Percentiles rank a stretch among this genome's conserved stretches.
Evolutionary conservation across 2,329 filamentous ascomycete species (phyloP).

Genomic region (Hortaea sp.): DNA sequence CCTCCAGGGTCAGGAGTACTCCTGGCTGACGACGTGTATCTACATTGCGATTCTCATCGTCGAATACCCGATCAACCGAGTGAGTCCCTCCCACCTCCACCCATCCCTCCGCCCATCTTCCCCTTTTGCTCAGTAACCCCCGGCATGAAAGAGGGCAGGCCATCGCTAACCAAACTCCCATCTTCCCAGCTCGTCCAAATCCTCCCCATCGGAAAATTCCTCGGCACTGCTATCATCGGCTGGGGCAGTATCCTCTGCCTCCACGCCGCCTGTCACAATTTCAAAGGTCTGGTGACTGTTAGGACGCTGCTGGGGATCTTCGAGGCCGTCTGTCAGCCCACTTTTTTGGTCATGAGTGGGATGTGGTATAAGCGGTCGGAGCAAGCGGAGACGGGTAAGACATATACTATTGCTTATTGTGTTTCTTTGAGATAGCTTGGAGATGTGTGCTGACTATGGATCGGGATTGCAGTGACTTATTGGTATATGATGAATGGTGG

Average conservation of each 20-base stretch:
- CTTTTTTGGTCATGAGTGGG: slow-evolving; percentile 55
- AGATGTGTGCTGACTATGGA: too few relatives aligned
- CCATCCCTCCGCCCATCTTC: background rate
- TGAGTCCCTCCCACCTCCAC: background rate
- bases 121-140: background rate
- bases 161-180: slow-evolving; percentile 31
- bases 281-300: slow-evolving; percentile 48
- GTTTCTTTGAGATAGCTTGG: too few relatives aligned
- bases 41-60: slow-evolving; percentile 2
- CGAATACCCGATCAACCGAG: slow-evolving; percentile 1
- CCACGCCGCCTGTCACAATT: slow-evolving; percentile 52
- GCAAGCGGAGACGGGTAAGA: slow-evolving; percentile 33
- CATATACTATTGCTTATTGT: too few relatives aligned
- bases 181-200: slow-evolving; percentile 42
- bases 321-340: slow-evolving; percentile 59
- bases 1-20: slow-evolving; percentile 3
- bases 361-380: slow-evolving; percentile 59
- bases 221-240: slow-evolving; percentile 51
- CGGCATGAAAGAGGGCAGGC: too few relatives aligned
- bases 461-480: background rate
- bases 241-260: slow-evolving; percentile 54
- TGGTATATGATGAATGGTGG: slow-evolving; percentile 42
- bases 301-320: slow-evolving; percentile 61
- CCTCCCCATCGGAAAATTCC: slow-evolving; percentile 51
- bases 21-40: background rate